A percentile compares a stretch with the other conserved stretches of the same genome.
phyloP scores from a whole-genome alignment of 768 basidiomycete species.

The Plicaturopsis crispa region DNA sequence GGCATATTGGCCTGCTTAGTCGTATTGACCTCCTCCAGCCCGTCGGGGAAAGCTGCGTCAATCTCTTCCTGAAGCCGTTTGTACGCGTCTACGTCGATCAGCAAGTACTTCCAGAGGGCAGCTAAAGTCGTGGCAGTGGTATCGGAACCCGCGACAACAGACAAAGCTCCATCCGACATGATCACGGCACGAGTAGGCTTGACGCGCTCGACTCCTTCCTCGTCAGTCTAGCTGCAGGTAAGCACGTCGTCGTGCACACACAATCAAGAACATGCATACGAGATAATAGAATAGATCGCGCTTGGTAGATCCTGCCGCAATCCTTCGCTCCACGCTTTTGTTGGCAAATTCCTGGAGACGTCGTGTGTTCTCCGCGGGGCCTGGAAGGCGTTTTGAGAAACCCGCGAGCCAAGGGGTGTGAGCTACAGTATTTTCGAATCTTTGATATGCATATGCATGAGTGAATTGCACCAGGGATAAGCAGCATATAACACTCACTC shows the following conservation, averaged over 20 bases:
- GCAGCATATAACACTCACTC: background rate
- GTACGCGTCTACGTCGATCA: conserved; percentile 15
- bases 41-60: conserved; percentile 2
- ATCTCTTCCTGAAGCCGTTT: conserved; percentile 13
- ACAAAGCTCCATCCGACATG: conserved; percentile 6
- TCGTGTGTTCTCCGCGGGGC: too few relatives aligned
- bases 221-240: conserved; percentile 8
- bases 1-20: conserved; percentile 23
- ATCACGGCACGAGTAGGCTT: conserved; percentile 4
- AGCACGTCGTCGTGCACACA: background rate
- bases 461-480: too few relatives aligned
- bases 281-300: conserved; percentile 13
- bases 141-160: conserved; percentile 21
- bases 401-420: too few relatives aligned
- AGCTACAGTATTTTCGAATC: too few relatives aligned
- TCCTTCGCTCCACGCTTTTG: background rate
- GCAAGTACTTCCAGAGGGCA: conserved; percentile 16
- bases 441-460: too few relatives aligned
- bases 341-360: background rate
- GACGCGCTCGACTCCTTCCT: conserved; percentile 5
- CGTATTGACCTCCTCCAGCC: too few relatives aligned
- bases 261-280: background rate
- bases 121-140: conserved; percentile 17
- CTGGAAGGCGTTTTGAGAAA: too few relatives aligned
- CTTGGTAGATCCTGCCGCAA: conserved; percentile 7